A percentile compares a stretch with the other conserved stretches of the same genome.
Evolutionary conservation across 495 filamentous ascomycete species (phyloP).

Genomic region (Aspergillus sclerotiicarbonarius): DNA sequence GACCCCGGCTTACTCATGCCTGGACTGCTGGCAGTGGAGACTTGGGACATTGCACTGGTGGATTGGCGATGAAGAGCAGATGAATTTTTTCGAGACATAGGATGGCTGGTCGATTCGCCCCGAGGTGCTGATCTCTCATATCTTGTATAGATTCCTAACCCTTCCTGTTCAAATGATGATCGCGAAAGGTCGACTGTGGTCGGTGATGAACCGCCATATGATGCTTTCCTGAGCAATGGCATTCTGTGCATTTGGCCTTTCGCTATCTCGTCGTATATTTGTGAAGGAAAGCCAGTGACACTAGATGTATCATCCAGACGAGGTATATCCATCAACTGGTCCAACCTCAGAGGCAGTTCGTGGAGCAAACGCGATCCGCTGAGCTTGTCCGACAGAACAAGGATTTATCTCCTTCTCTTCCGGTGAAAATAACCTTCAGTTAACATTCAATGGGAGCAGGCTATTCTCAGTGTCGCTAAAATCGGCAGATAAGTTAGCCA

Average conservation of each 20-base stretch:
- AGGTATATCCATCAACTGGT: neutral
- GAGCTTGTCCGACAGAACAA: neutral
- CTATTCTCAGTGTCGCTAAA: neutral
- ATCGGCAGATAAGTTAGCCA: neutral
- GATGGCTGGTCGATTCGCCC: conserved; percentile 29
- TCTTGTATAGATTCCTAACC: conserved; percentile 53
- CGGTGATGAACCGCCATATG: conserved; percentile 44
- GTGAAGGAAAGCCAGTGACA: conserved; percentile 18
- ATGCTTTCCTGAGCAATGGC: conserved; percentile 55
- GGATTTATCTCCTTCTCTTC: neutral
- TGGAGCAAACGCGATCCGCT: neutral
- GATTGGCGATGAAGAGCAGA: conserved; percentile 51
- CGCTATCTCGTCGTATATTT: conserved; percentile 16
- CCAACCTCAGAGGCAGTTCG: neutral
- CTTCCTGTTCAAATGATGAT: conserved; percentile 55
- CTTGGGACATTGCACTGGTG: conserved; percentile 55
- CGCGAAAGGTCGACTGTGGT: conserved; percentile 54
- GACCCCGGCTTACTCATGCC: conserved; percentile 49
- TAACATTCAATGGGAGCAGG: neutral
- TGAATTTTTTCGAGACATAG: conserved; percentile 31
- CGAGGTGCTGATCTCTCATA: conserved; percentile 38
- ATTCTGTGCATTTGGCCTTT: conserved; percentile 51
- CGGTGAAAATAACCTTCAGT: neutral
- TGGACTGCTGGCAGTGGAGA: conserved; percentile 46
- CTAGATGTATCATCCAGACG: conserved; percentile 19